phyloP scores from a whole-genome alignment of 1,284 basidiomycete genomes.

The Cerrena zonata region DNA sequence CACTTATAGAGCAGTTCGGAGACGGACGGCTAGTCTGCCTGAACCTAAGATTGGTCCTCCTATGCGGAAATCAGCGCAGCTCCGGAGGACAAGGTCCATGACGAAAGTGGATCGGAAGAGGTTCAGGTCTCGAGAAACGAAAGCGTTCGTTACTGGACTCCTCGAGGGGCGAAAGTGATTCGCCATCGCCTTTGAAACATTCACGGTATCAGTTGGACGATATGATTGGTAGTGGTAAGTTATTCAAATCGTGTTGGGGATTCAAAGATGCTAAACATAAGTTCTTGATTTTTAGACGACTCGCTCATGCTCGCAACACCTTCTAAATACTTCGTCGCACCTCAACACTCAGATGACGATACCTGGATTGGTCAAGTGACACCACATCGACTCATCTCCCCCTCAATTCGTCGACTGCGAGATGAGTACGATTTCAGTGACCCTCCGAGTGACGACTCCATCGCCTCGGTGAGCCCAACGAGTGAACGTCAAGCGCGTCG shows the following conservation, averaged over 20 bases:
- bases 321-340: conserved; percentile 8
- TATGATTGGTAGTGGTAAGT: conserved; percentile 41
- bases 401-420: conserved; percentile 39
- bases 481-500: conserved; percentile 28
- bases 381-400: conserved; percentile 60
- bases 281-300: conserved; percentile 31
- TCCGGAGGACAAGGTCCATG: conserved; percentile 22
- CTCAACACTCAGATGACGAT: conserved; percentile 52
- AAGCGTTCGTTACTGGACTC: too few relatives aligned
- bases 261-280: not conserved
- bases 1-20: conserved; percentile 8
- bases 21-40: conserved; percentile 5
- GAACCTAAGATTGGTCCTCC: conserved; percentile 8
- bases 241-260: not conserved
- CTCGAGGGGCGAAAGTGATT: conserved; percentile 13
- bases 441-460: conserved; percentile 39
- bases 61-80: conserved; percentile 3
- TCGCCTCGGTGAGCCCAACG: conserved; percentile 37
- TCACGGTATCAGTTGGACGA: conserved; percentile 25
- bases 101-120: too few relatives aligned
- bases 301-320: conserved; percentile 35
- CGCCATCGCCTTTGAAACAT: conserved; percentile 27
- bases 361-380: conserved; percentile 59
- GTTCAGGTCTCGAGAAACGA: too few relatives aligned
- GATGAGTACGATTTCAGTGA: conserved; percentile 21